Conservation (phyloP, 1,139 yeast genomes). For the Hanseniaspora sp. region DNA sequence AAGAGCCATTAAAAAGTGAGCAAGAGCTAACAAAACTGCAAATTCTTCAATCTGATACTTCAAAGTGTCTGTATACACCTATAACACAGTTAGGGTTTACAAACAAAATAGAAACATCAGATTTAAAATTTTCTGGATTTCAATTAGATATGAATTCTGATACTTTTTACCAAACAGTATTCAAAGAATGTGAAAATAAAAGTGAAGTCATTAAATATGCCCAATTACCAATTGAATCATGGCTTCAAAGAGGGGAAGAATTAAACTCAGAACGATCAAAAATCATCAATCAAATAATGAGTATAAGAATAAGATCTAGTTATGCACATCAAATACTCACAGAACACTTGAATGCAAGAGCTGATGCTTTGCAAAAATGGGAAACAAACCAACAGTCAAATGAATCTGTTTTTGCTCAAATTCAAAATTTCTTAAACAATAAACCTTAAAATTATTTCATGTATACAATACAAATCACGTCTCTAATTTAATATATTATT, state of each 20-base stretch:
- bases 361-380: constrained; percentile 28
- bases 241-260: constrained; percentile 32
- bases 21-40: neutral
- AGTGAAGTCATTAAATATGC: constrained; percentile 25
- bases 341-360: constrained; percentile 32
- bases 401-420: neutral
- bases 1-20: neutral
- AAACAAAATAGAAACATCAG: neutral
- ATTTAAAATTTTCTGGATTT: neutral
- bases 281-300: constrained; percentile 30
- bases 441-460: neutral
- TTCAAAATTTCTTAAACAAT: neutral
- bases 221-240: constrained; percentile 28
- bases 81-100: neutral
- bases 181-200: constrained; percentile 17
- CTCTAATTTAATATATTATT: no score
- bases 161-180: constrained; percentile 15
- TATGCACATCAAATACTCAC: constrained; percentile 31
- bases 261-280: constrained; percentile 29
- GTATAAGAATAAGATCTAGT: constrained; percentile 34
- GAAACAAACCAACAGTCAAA: neutral
- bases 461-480: neutral
- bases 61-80: neutral
- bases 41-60: neutral
- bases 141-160: neutral